Evolutionary conservation across 2,329 filamentous ascomycete genomes (phyloP), one percentile per base, ranked within the genome.

Genomic region (Scedosporium dehoogii): DNA sequence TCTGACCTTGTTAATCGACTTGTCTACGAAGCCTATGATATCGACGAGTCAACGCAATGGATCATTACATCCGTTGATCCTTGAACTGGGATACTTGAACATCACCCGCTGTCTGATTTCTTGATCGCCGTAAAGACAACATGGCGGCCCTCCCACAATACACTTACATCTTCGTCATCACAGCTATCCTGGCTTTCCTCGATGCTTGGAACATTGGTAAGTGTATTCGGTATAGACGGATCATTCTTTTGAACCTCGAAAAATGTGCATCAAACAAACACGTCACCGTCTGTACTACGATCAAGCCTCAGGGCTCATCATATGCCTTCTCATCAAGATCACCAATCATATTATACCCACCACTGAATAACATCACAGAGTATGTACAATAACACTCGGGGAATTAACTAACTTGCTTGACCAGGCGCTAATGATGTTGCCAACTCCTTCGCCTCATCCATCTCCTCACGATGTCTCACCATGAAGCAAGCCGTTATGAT

Each of bases 161-260:
- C 69, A 78, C 80, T 66, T 85, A 84, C 67, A 74, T 85, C 63
- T 84, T 85, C 70, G 81, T 76, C 67, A 76, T 85, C 62, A 80
- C 79, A 65, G 78, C 78, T 23, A 73, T 84, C 62, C 84, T 85
- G 70, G 80, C 82, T 29, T 77, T 82, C 62, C 77, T 85, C 33
- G 82, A 85, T 72, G 81, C 81, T 21, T 85, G 78, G 78, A 85
- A 85, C 70, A 85, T 84, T 65, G 82, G 82, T 77, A 64, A 63
- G 73, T 67, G 58, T 64, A 64, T 64, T 18, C 4, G n/a, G 9
- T 5, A 6, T 18, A 6, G 5, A n/a, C 16, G 7, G 27, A 5
- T 18, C 21, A 6, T 25, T 56, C 3, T 56, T 5, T 46, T n/a
- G 27, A 6, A 9, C 29, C 29, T 33, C 29, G 7, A 9, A 6